Evolutionary conservation across 345 rosid genomes (phyloP).

Genomic region (Hevea brasiliensis): DNA sequence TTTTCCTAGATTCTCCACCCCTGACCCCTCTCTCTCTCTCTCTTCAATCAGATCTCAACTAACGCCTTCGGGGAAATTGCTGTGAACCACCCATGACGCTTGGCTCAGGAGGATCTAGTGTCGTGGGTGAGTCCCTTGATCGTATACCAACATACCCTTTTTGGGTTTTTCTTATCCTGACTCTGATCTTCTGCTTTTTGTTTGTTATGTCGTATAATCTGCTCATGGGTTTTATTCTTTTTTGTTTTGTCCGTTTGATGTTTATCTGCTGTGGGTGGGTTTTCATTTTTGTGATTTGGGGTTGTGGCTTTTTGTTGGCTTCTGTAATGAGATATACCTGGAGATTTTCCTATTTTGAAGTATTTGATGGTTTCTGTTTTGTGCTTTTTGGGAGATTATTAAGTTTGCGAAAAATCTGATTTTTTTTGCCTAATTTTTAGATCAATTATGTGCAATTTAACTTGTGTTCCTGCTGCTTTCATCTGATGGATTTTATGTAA

Average conservation of each 20-base stretch:
- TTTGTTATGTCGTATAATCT: constrained; percentile 5
- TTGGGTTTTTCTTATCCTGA: neutral
- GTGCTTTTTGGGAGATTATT: neutral
- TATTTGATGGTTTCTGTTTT: neutral
- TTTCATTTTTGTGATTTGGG: constrained; percentile 4
- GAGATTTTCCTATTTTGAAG: neutral
- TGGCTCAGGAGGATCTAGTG: constrained; percentile 89
- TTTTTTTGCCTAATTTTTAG: neutral
- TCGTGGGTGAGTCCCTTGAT: constrained; percentile 53
- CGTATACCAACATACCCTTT: neutral
- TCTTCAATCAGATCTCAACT: constrained; percentile 46
- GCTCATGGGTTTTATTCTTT: neutral
- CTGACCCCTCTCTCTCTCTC: neutral
- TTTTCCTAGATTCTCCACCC: constrained; percentile 28
- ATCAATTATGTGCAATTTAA: neutral
- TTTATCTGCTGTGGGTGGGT: neutral
- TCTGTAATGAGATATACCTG: constrained; percentile 16
- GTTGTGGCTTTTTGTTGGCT: neutral
- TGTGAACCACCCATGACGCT: constrained; percentile 58
- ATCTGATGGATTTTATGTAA: neutral
- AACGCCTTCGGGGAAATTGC: constrained; percentile 10
- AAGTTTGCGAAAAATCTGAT: neutral
- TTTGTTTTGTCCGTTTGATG: neutral
- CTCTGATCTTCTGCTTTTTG: constrained; percentile 30
- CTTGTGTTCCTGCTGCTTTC: neutral